A percentile compares a stretch with the other conserved stretches of the same genome.
Evolutionary conservation across 441 rosid species (phyloP).

Genomic region (Pelargonium cotyledonis): DNA sequence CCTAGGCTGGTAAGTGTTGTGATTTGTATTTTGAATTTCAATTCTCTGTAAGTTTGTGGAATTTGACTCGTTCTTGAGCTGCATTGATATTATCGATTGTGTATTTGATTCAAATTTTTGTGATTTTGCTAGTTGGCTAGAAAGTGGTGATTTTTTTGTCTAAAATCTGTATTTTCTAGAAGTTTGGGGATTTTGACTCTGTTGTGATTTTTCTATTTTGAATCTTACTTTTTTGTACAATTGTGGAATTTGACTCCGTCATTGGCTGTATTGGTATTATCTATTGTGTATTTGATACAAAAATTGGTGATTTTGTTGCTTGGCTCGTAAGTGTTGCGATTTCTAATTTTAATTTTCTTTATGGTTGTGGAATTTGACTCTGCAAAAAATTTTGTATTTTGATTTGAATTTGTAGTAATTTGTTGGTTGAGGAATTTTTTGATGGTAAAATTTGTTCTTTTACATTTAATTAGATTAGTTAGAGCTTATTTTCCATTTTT

Average conservation of each 20-base stretch:
- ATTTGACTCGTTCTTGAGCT: no score
- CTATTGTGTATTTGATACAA: neutral
- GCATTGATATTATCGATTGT: neutral
- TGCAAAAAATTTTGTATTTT: no score
- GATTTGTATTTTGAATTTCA: neutral
- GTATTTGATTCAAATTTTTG: neutral
- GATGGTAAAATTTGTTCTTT: neutral
- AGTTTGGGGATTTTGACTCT: neutral
- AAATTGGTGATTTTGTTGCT: neutral
- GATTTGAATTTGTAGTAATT: no score
- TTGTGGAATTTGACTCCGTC: neutral
- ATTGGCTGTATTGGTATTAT: neutral
- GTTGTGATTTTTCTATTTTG: no score
- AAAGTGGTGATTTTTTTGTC: no score
- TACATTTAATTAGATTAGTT: neutral
- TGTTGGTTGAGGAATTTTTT: neutral
- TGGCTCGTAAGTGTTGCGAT: no score
- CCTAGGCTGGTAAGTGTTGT: neutral
- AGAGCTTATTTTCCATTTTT: neutral
- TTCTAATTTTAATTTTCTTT: no score
- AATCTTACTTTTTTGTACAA: no score
- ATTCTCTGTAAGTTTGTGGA: neutral
- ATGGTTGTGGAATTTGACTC: no score
- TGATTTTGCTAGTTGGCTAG: no score
- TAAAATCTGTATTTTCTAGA: neutral